Evolutionary conservation across 345 rosid genomes (phyloP), one percentile per base, ranked within the genome.

Genomic region (Crucihimalaya himalaica): DNA sequence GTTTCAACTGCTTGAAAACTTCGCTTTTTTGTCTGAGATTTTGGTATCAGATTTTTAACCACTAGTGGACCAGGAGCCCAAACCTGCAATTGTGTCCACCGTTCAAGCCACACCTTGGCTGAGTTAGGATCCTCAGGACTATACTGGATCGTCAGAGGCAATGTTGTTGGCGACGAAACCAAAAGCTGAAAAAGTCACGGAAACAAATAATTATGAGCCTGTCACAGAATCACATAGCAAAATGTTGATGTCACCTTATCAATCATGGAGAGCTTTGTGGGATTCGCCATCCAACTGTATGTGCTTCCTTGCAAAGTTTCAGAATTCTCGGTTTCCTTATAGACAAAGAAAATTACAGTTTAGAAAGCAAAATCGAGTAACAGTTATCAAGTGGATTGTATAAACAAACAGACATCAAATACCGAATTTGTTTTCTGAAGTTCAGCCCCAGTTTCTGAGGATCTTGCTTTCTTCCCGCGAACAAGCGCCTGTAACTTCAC

Each of bases 401-500:
- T 8, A 63, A 18, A 14, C 37, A 10, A 37, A 15, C 11, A 63
- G 66, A 48, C 19, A 69, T 18, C 61, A 25, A 14, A 18, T 53
- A 59, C 81, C 68, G 47, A 53, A 48, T 68, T 53, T 56, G 72
- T 68, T 37, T 81, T 78, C 50, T 68, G 85, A 64, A 79, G 70
- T 67, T 80, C 82, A 59, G 60, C 59, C 15, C 66, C 84, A 32
- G 66, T 63, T 19, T 78, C 77, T 45, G 80, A 82, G 19, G 61
- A 65, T 78, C 91, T 84, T 66, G 84, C 87, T 72, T 77, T 77
- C 68, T 67, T 83, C 53, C 86, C 87, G 8, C 96, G 88, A 70
- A 61, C 81, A 51, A 87, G 46, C 21, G 90, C 88, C 75, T 92
- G 98, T 61, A 92, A 40, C 83, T 81, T 88, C 37, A 92, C 81